phyloP scores from a whole-genome alignment of 1,139 yeast genomes.

The Geotrichum bryndzae region DNA sequence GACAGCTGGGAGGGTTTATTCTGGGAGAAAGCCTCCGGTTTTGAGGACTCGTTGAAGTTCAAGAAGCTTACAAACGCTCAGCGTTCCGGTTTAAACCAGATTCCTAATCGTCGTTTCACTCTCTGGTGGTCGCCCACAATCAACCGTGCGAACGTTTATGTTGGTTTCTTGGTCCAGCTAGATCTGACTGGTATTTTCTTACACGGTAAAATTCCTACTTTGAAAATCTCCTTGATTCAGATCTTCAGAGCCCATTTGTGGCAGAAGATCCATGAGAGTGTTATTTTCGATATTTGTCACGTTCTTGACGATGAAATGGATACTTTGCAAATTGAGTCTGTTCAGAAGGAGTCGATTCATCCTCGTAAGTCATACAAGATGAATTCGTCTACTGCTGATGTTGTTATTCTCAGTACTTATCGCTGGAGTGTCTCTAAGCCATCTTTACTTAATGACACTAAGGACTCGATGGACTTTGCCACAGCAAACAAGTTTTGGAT shows the following conservation, averaged over 20 bases:
- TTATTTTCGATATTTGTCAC: constrained; percentile 89
- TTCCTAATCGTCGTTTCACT: constrained; percentile 94
- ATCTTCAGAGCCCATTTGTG: constrained; percentile 96
- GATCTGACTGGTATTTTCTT: constrained; percentile 95
- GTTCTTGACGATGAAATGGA: constrained; percentile 85
- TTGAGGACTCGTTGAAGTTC: constrained; percentile 91
- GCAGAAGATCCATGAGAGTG: constrained; percentile 97
- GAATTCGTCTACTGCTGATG: constrained; percentile 94
- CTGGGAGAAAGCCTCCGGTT: constrained; percentile 97
- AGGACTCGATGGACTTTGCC: constrained; percentile 37
- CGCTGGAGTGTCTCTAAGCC: constrained; percentile 87
- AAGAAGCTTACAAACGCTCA: constrained; percentile 96
- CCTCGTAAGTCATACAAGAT: constrained; percentile 96
- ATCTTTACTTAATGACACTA: constrained; percentile 52
- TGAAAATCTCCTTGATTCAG: constrained; percentile 91
- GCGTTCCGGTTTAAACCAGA: constrained; percentile 93
- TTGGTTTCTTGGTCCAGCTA: constrained; percentile 92
- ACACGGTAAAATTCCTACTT: constrained; percentile 96
- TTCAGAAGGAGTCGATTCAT: constrained; percentile 87
- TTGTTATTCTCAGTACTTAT: constrained; percentile 66
- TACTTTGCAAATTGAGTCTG: constrained; percentile 74
- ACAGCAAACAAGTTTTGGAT: constrained; percentile 81
- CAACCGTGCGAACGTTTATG: constrained; percentile 95
- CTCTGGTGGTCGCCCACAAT: constrained; percentile 99
- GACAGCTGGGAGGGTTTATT: constrained; percentile 98